Base-by-base conservation (phyloP, 495 filamentous ascomycete species). In the Penicillium alfredii region DNA sequence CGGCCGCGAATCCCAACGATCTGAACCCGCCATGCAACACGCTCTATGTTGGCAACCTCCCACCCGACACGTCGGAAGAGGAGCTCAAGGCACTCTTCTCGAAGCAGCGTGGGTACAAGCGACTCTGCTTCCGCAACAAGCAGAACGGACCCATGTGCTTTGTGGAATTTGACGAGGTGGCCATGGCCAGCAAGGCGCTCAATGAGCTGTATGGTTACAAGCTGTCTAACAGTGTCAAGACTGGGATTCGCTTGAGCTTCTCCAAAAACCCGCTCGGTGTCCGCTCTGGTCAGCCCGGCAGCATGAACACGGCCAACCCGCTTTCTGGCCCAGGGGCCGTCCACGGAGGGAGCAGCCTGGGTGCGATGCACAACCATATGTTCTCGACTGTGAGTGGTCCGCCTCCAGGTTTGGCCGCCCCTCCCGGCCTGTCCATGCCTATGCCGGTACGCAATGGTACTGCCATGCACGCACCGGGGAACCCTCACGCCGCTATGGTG, bases 141-240 rank as follows among this genome's bases (percentile, higher is more conserved):
- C 84, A 89, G 45, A 94, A 97, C 51, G 93, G 93, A 0, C 92
- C 93, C 8, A 97, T 97, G 93, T 97, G 92, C 53, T 97, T 97
- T 51, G 92, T 98, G 25, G 93, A 98, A 59, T 98, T 97, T 55
- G 92, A 97, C 49, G 89, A 98, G 55, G 78, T 95, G 26, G 82
- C 83, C 14, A 92, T 88, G 54, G 92, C 92, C 6, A 96, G 92
- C 38, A 94, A 93, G 56, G 83, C 90, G 0, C 71, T 97, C 6
- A 85, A 90, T 47, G 88, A 96, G 38, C 71, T 97, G 11, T 97
- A 97, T 47, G 92, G 92, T 1, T 80, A 84, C 35, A 78, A 77
- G 14, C 74, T 98, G 26, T 86, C 87, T 53, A 97, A 96, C 60
- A 92, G 86, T 58, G 77, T 88, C 55, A 97, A 95, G 55, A 93